Percentiles rank a stretch among this genome's conserved stretches.
phyloP scores from a whole-genome alignment of 805 yeast genomes.

The Kazachstania africana region DNA sequence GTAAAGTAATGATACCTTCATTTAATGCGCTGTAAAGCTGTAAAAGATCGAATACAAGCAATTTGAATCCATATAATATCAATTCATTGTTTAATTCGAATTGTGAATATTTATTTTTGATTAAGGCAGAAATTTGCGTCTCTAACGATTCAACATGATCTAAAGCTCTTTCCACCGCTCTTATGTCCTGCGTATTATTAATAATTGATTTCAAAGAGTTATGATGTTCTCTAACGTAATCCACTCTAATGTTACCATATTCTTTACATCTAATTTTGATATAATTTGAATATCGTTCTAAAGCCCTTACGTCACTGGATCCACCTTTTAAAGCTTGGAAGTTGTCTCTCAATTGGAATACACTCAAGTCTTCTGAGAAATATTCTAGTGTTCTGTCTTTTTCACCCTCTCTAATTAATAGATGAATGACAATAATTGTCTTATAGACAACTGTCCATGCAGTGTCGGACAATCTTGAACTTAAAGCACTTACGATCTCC shows the following conservation, averaged over 20 bases:
- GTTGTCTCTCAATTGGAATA: conserved; percentile 35
- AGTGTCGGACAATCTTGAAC: conserved; percentile 53
- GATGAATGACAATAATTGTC: conserved; percentile 71
- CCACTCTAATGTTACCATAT: conserved; percentile 50
- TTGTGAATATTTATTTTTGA: conserved; percentile 66
- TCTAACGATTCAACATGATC: conserved; percentile 77
- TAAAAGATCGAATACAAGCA: conserved; percentile 81
- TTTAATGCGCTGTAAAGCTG: conserved; percentile 80
- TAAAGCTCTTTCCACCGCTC: conserved; percentile 61
- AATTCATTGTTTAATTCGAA: conserved; percentile 78
- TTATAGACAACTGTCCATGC: conserved; percentile 92
- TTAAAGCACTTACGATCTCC: conserved; percentile 56
- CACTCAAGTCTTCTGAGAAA: conserved; percentile 37
- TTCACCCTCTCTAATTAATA: conserved; percentile 89
- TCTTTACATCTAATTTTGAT: conserved; percentile 58
- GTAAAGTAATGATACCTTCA: conserved; percentile 88
- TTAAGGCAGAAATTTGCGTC: conserved; percentile 61
- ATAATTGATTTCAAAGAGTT: conserved; percentile 31
- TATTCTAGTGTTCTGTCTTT: conserved; percentile 58
- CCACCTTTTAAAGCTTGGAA: conserved; percentile 11
- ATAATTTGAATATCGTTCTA: conserved; percentile 63
- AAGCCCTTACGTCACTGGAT: conserved; percentile 40
- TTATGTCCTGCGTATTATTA: conserved; percentile 35
- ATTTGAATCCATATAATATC: conserved; percentile 69
- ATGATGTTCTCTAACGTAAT: conserved; percentile 66